phyloP scores from a whole-genome alignment of 2,329 filamentous ascomycete genomes.

The Colletotrichum lentis region DNA sequence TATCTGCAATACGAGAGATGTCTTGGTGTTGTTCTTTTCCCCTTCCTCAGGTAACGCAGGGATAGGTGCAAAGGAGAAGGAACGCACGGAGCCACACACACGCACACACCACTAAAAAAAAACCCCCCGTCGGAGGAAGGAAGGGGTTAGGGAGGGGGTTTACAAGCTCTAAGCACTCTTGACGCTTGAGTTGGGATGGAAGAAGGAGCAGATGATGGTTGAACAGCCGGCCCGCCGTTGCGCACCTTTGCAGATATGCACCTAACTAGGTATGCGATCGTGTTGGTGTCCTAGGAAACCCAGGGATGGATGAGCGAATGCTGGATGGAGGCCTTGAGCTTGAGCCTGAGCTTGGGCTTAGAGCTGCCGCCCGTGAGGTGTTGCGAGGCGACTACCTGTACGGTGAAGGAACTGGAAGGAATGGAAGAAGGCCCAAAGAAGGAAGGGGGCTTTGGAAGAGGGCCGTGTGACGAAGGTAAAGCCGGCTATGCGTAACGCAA shows the following conservation, averaged over 20 bases:
- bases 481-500: conserved; percentile 1
- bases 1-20: conserved; percentile 6
- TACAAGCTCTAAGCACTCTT: neutral
- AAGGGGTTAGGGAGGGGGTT: neutral
- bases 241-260: too few species aligned
- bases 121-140: neutral
- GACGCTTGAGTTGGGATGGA: conserved; percentile 2
- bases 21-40: conserved; percentile 11
- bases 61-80: neutral
- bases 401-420: conserved; percentile 1
- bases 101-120: too few species aligned
- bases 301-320: neutral
- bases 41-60: conserved; percentile 11
- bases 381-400: neutral
- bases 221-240: neutral
- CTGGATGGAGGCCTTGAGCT: neutral
- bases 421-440: conserved; percentile 11
- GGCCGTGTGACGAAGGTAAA: conserved; percentile 1
- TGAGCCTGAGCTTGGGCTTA: neutral
- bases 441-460: neutral
- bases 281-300: conserved; percentile 5
- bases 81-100: neutral
- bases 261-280: neutral
- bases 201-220: conserved; percentile 4
- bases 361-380: neutral